These are phyloP conservation scores for Abelmoschus esculentus DNA, from an alignment of 345 rosid genomes.

Conservation along the genomic window DNA sequence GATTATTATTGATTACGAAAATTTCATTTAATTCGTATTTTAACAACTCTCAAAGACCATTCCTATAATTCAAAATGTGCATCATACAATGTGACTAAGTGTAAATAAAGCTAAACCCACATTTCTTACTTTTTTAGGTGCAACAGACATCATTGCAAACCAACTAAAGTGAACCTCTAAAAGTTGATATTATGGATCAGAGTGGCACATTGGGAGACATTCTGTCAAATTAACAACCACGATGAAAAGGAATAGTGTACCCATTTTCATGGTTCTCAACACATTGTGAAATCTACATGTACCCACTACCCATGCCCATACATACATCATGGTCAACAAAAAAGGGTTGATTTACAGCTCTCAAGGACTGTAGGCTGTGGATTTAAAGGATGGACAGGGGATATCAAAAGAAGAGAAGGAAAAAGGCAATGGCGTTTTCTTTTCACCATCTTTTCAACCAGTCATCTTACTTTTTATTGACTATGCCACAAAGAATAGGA, in stretches of 20 bases:
- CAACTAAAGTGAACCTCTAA: no score
- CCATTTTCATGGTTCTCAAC: neutral
- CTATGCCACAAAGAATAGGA: conserved; percentile 11
- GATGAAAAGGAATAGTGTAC: neutral
- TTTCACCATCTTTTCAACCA: neutral
- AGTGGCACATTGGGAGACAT: neutral
- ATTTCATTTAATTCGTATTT: no score
- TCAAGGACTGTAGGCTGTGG: neutral
- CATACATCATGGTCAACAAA: neutral
- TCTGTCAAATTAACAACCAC: neutral
- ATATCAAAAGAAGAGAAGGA: neutral
- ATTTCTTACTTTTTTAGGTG: no score
- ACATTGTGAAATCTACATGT: neutral
- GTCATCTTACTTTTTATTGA: neutral
- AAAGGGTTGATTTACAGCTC: neutral
- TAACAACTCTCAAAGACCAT: no score
- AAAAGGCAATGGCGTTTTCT: neutral
- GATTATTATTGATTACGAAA: no score
- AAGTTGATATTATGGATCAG: no score
- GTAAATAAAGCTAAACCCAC: no score
- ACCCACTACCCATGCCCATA: neutral
- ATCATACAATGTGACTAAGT: no score
- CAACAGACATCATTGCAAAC: no score
- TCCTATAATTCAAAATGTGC: no score
- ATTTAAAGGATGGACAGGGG: neutral